Evolutionary conservation across 2,329 filamentous ascomycete genomes (phyloP), one percentile per base, ranked within the genome.

Genomic region (Colletotrichum spaethianum): DNA sequence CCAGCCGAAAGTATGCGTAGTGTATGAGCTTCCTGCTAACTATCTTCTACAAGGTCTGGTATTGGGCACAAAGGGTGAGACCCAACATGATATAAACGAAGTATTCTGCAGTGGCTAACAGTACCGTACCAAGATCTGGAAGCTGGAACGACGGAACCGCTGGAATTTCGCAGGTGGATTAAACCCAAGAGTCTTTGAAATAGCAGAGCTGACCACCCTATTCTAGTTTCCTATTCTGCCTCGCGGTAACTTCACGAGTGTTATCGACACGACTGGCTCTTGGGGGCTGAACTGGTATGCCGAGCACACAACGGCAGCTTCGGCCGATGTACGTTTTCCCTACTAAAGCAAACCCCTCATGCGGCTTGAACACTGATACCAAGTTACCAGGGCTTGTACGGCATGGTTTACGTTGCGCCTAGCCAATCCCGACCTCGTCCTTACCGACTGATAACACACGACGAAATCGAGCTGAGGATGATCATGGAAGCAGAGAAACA

Each of bases 231-330:
- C 63, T 26, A 71, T 67, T 18, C 50, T 71, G 4, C 68, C 68
- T 20, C 56, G 68, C 16, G 68, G 68, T 23, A 71, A 71, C 56
- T 67, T 50, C 50, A 71, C 68, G 6, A 71, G 56, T 42, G 33
- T 71, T 16, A 63, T 67, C 42, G 63, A 71, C 36, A 67, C 68
- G 2, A 44, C 40, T 4, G 68, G 63, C 33, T 71, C 63, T 6
- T 67, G 63, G 63, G 68, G 68, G 1, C 42, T 71, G 55, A 71
- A 71, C 33, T 71, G 68, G 63, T 71, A 71, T 28, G 56, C 63
- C 26, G 68, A 71, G 33, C 68, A 71, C 42, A 67, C 63, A 3
- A 56, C 68, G 31, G 68, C 63, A 7, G 68, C 63, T 4, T 71
- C 68, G 18, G 63, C 68, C 36, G 63, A 71, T 36, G 68, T 71